These are phyloP conservation scores for Schwanniomyces sp. DNA, from an alignment of 805 yeast genomes.

Conservation along the genomic window DNA sequence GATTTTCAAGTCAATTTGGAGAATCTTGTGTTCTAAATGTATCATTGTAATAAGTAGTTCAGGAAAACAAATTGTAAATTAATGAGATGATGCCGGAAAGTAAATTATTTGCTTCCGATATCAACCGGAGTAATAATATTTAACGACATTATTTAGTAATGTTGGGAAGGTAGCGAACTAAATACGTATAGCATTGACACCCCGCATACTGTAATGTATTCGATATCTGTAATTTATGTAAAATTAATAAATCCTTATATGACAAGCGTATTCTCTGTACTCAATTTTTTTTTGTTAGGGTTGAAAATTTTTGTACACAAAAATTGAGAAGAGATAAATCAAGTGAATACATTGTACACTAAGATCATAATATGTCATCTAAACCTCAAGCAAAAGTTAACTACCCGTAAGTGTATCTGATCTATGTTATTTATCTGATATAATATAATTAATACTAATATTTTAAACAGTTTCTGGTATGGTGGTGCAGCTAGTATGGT, in stretches of 20 bases:
- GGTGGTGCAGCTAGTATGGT: conserved; percentile 70
- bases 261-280: background rate
- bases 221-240: background rate
- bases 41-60: no score
- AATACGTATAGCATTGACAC: background rate
- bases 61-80: background rate
- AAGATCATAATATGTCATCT: background rate
- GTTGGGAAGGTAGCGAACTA: background rate
- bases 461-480: conserved; percentile 52
- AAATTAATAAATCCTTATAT: background rate
- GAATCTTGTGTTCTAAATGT: no score
- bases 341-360: background rate
- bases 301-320: background rate
- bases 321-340: background rate
- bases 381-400: conserved; percentile 4
- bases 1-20: no score
- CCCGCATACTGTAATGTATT: background rate
- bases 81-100: background rate
- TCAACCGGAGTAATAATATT: background rate
- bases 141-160: background rate
- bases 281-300: background rate
- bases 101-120: background rate
- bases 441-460: background rate
- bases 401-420: conserved; percentile 8
- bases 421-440: background rate